These are phyloP conservation scores for Penicillium samsonianum DNA, from an alignment of 495 filamentous ascomycete species.

Conservation along the genomic window DNA sequence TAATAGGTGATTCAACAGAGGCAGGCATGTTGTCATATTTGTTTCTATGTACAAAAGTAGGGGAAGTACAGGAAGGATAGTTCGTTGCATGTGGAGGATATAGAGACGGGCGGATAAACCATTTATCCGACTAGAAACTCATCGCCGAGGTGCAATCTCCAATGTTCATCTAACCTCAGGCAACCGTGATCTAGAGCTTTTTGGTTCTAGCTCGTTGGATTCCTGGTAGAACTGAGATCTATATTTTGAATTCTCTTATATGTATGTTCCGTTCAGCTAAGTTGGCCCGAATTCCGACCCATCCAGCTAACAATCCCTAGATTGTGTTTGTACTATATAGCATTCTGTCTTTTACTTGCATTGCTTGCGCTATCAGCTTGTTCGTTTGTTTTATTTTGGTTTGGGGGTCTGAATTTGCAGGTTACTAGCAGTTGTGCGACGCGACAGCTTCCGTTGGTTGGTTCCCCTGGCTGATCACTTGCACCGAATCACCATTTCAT, in stretches of 20 bases:
- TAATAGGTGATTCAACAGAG: background rate
- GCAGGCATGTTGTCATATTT: background rate
- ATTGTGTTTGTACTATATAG: slow-evolving; percentile 12
- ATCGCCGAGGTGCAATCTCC: slow-evolving; percentile 9
- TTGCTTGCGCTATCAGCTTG: background rate
- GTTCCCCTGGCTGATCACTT: background rate
- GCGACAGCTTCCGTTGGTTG: background rate
- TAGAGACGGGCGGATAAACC: slow-evolving; percentile 5
- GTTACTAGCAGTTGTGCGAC: background rate
- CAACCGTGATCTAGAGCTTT: slow-evolving; percentile 3
- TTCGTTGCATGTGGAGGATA: slow-evolving; percentile 4
- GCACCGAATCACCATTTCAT: background rate
- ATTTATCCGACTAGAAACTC: slow-evolving; percentile 9
- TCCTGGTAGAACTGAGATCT: background rate
- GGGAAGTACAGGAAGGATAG: background rate
- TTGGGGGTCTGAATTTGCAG: background rate
- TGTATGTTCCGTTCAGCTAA: background rate
- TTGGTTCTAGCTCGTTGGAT: background rate
- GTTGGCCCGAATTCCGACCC: background rate
- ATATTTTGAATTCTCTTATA: background rate
- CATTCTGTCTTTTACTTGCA: slow-evolving; percentile 6
- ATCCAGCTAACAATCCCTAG: slow-evolving; percentile 8
- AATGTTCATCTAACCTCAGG: slow-evolving; percentile 5
- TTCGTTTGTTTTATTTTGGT: background rate
- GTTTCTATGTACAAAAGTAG: background rate